Base-by-base conservation (phyloP, 2,329 filamentous ascomycete genomes). In the Amylocarpus encephaloides region DNA sequence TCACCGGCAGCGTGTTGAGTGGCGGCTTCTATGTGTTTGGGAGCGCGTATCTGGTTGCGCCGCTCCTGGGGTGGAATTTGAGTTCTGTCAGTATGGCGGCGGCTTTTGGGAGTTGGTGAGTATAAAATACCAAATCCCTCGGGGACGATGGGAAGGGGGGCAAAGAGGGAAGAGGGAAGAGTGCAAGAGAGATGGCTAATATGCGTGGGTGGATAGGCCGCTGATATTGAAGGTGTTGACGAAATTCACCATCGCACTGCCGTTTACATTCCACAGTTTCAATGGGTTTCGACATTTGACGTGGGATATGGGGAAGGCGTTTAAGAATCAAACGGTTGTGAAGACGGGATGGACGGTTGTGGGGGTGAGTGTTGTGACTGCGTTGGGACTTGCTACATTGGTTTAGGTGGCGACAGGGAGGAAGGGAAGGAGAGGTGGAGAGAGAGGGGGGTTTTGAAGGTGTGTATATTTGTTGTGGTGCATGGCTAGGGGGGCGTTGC, bases 241-340 rank as follows among this genome's bases (percentile, higher is more conserved):
- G 18, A 88, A 88, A 72, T 68, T 75, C 38, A 64, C 71, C 30
- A 60, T 83, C 38, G 81, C 82, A 13, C 68, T 80, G 56, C 83
- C 82, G 3, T 86, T 88, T 67, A 80, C 80, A 44, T 88, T 78
- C 69, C 85, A 88, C 68, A 69, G 66, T 54, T 72, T 83, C 62
- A 87, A 86, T 65, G 85, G 84, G n/a, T 33, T 88, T 16, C 78
- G 85, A 64, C 84, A 88, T 77, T 73, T 88, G 73, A 64, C 74
- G 13, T 88, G 85, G 85, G 85, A 88, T 73, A 68, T 77, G 35
- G 82, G 80, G 46, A 71, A 72, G 60, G 72, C 75, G 45, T 76
- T 88, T 54, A 76, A 71, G 62, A 87, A 87, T 66, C 71, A 77
- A 68, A 71, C 77, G 63, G 83, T 88, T 53, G 78, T 80, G 59